phyloP scores from a whole-genome alignment of 371 early-diverging fungal genomes.

The Circinella umbellata region DNA sequence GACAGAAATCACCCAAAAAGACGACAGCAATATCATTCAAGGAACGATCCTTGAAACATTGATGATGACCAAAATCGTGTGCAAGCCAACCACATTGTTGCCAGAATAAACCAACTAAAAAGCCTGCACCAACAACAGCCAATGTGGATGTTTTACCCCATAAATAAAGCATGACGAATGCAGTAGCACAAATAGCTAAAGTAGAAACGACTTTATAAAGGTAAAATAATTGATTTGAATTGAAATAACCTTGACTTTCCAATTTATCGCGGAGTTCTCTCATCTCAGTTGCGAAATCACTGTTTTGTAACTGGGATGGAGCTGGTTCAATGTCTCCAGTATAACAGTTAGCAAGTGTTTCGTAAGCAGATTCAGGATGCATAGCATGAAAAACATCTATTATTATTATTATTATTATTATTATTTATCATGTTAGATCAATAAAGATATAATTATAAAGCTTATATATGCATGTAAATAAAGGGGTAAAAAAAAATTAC shows the following conservation, averaged over 20 bases:
- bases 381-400: conserved; percentile 87
- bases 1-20: conserved; percentile 80
- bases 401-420: not conserved
- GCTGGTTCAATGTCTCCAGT: conserved; percentile 71
- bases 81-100: conserved; percentile 91
- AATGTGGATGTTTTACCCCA: conserved; percentile 60
- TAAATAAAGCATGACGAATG: conserved; percentile 56
- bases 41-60: conserved; percentile 74
- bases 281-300: conserved; percentile 63
- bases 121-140: conserved; percentile 63
- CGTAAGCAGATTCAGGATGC: conserved; percentile 75
- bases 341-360: conserved; percentile 79
- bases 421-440: not conserved
- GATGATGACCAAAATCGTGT: conserved; percentile 89
- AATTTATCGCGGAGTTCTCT: conserved; percentile 67
- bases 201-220: conserved; percentile 65
- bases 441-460: too few relatives aligned
- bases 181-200: conserved; percentile 54
- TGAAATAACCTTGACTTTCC: conserved; percentile 65
- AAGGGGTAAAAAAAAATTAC: conserved; percentile 33
- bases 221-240: conserved; percentile 75
- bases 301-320: conserved; percentile 21
- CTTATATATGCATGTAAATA: too few relatives aligned
- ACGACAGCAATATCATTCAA: conserved; percentile 70
- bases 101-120: conserved; percentile 79